These are phyloP conservation scores for Neoconidiobolus thromboides DNA, from an alignment of 371 early-diverging fungal genomes.

Conservation along the genomic window DNA sequence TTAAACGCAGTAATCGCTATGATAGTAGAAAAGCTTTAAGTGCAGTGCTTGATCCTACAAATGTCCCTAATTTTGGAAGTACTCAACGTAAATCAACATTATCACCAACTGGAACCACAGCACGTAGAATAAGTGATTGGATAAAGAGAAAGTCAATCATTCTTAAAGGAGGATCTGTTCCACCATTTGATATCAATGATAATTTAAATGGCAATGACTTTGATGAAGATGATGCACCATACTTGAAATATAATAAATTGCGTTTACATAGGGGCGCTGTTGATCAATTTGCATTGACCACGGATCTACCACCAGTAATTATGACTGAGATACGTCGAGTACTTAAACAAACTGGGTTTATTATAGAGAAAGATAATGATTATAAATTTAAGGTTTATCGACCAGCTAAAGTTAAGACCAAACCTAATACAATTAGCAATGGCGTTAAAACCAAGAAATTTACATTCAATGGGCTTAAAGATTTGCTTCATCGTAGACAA, in stretches of 20 bases:
- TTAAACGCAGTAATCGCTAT: not conserved
- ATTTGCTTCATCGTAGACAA: slow-evolving; percentile 6
- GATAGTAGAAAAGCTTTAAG: slow-evolving; percentile 6
- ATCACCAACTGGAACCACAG: slow-evolving; percentile 1
- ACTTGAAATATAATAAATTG: slow-evolving; percentile 18
- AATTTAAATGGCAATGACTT: too few species aligned
- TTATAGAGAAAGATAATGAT: slow-evolving; percentile 45
- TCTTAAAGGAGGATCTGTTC: not conserved
- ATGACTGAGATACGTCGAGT: slow-evolving; percentile 43
- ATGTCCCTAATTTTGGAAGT: not conserved
- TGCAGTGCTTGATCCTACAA: not conserved
- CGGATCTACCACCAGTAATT: slow-evolving; percentile 44
- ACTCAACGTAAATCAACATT: not conserved
- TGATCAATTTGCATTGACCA: slow-evolving; percentile 53
- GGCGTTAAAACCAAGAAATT: slow-evolving; percentile 1
- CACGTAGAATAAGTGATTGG: not conserved
- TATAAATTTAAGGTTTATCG: slow-evolving; percentile 51
- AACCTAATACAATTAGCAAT: not conserved
- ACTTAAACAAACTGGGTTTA: slow-evolving; percentile 40
- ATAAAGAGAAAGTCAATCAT: slow-evolving; percentile 5
- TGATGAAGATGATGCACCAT: too few species aligned
- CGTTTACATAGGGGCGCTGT: slow-evolving; percentile 61
- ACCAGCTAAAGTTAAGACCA: slow-evolving; percentile 18
- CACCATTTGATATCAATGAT: not conserved
- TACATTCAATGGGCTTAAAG: slow-evolving; percentile 7